Conservation (phyloP, 208 protist species). For the Trypanosomatidae sp. region DNA sequence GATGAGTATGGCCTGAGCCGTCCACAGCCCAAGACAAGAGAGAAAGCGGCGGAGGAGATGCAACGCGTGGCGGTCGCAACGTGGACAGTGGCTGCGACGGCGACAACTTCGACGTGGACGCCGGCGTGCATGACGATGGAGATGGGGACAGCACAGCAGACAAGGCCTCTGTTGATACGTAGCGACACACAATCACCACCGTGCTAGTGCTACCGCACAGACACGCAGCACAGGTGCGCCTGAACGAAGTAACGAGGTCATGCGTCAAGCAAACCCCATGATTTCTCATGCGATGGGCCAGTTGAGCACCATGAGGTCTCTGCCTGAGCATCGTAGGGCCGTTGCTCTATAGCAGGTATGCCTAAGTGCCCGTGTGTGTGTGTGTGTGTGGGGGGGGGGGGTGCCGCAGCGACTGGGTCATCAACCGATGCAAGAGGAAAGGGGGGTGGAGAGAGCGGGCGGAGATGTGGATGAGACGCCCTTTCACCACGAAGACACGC, state of each 20-base stretch:
- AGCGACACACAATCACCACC: neutral
- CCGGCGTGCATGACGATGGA: neutral
- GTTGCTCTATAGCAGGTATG: neutral
- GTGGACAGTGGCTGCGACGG: neutral
- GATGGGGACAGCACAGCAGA: neutral
- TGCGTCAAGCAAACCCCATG: neutral
- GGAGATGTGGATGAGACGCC: neutral
- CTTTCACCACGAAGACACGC: neutral
- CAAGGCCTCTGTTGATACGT: neutral
- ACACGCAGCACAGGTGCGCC: neutral
- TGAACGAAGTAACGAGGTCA: neutral
- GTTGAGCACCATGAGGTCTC: neutral
- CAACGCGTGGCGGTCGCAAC: neutral
- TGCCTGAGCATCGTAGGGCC: neutral
- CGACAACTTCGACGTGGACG: neutral
- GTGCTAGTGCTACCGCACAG: neutral
- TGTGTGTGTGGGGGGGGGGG: neutral
- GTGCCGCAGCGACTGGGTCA: neutral
- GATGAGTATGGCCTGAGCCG: constrained; percentile 43
- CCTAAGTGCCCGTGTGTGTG: neutral
- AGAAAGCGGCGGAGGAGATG: constrained; percentile 48
- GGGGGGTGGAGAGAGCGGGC: neutral
- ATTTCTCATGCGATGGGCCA: neutral
- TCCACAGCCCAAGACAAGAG: constrained; percentile 83
- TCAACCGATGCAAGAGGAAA: neutral